Evolutionary conservation across 768 basidiomycete species (phyloP).

Genomic region (Hysterangium stoloniferum): DNA sequence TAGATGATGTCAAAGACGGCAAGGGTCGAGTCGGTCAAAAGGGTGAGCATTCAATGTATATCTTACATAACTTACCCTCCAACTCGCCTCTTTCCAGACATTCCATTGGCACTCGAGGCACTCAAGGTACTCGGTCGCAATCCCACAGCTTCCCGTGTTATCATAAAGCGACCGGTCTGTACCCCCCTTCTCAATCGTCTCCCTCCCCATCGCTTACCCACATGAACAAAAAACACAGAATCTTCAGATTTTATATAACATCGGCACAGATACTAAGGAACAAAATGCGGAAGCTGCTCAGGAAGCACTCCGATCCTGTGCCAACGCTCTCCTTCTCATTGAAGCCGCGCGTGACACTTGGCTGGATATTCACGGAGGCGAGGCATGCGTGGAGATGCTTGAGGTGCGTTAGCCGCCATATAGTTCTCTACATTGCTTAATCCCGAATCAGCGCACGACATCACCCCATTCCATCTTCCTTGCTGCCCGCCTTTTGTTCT

Average conservation of each 20-base stretch:
- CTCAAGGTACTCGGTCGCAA: conserved; percentile 71
- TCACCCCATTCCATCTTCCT: conserved; percentile 63
- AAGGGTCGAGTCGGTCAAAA: conserved; percentile 37
- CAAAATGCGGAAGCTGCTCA: conserved; percentile 51
- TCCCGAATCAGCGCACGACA: conserved; percentile 45
- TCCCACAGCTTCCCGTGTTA: conserved; percentile 55
- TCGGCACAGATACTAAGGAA: conserved; percentile 43
- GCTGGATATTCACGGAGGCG: conserved; percentile 59
- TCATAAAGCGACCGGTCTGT: conserved; percentile 36
- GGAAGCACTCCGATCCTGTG: conserved; percentile 69
- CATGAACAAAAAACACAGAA: conserved; percentile 26
- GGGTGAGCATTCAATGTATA: conserved; percentile 33
- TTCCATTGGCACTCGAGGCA: conserved; percentile 55
- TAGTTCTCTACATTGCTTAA: conserved; percentile 7
- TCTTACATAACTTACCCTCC: conserved; percentile 11
- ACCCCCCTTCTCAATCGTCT: conserved; percentile 14
- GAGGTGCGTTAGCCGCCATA: conserved; percentile 37
- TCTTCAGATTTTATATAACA: conserved; percentile 45
- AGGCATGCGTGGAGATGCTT: conserved; percentile 44
- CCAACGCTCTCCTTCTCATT: conserved; percentile 70
- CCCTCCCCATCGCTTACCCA: not conserved
- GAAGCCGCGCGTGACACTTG: conserved; percentile 54
- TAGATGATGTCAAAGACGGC: conserved; percentile 48
- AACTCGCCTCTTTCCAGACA: conserved; percentile 39
- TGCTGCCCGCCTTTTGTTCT: conserved; percentile 67